These are phyloP conservation scores for Fusarium coffeatum DNA, from an alignment of 2,329 filamentous ascomycete genomes.

Conservation along the genomic window DNA sequence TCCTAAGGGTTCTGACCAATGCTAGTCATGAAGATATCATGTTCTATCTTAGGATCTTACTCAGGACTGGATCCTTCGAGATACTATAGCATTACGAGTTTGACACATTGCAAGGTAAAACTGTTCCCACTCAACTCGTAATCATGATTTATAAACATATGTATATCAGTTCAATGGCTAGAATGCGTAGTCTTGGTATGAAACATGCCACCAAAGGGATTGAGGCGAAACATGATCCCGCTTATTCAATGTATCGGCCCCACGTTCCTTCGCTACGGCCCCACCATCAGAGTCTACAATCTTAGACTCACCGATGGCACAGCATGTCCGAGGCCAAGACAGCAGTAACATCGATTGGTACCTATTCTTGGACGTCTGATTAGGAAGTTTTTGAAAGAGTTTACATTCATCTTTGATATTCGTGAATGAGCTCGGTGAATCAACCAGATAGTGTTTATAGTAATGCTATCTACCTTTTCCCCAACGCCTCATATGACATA, in stretches of 20 bases:
- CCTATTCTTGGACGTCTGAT: neutral
- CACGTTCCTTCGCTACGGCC: slow-evolving; percentile 10
- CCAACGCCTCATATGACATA: neutral
- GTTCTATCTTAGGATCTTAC: neutral
- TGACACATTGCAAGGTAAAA: neutral
- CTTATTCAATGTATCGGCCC: slow-evolving; percentile 20
- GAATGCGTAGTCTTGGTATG: neutral
- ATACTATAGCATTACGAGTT: neutral
- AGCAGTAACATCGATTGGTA: neutral
- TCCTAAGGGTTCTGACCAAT: neutral
- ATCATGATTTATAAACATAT: neutral
- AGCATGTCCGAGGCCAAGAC: neutral
- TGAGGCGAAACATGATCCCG: slow-evolving; percentile 21
- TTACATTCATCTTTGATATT: neutral
- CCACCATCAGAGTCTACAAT: slow-evolving; percentile 2
- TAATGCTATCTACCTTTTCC: neutral
- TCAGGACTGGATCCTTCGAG: neutral
- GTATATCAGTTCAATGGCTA: neutral
- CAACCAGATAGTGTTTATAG: neutral
- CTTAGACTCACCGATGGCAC: neutral
- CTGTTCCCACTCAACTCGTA: neutral
- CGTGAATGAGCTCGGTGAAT: neutral
- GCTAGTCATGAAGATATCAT: neutral
- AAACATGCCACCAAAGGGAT: neutral
- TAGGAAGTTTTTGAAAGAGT: neutral